These are phyloP conservation scores for Wickerhamiella cacticola DNA, from an alignment of 805 yeast species.

Conservation along the genomic window DNA sequence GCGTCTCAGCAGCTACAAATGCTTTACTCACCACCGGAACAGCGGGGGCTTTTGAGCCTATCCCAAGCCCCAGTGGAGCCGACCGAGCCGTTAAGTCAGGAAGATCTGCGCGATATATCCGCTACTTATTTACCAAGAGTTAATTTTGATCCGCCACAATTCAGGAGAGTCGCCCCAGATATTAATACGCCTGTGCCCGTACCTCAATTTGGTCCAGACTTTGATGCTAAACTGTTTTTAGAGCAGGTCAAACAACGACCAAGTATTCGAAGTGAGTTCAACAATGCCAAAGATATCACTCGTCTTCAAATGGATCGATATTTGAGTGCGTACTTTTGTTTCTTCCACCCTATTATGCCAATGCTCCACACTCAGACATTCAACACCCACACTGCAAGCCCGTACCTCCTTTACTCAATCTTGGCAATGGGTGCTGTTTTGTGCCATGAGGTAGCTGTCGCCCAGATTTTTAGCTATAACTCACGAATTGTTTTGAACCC, in stretches of 20 bases:
- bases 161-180: conserved; percentile 8
- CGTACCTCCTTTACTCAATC: conserved; percentile 26
- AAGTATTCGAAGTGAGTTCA: background rate
- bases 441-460: conserved; percentile 23
- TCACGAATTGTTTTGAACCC: conserved; percentile 23
- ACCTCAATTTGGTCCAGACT: conserved; percentile 12
- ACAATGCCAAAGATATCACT: conserved; percentile 14
- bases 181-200: conserved; percentile 8
- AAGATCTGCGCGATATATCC: conserved; percentile 1
- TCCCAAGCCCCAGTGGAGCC: conserved; percentile 6
- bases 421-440: conserved; percentile 29
- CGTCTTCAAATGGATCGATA: conserved; percentile 25
- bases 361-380: conserved; percentile 28
- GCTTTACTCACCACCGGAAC: background rate
- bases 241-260: conserved; percentile 7
- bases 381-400: conserved; percentile 24
- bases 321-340: conserved; percentile 26
- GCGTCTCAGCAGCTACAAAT: background rate
- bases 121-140: conserved; percentile 1
- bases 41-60: background rate
- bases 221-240: conserved; percentile 7
- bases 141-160: conserved; percentile 3
- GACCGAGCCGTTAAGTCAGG: conserved; percentile 1
- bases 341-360: conserved; percentile 28
- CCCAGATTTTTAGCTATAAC: conserved; percentile 15